Base-by-base conservation (phyloP, 352 stramenopile species). In the Globisporangium uncinulatum region DNA sequence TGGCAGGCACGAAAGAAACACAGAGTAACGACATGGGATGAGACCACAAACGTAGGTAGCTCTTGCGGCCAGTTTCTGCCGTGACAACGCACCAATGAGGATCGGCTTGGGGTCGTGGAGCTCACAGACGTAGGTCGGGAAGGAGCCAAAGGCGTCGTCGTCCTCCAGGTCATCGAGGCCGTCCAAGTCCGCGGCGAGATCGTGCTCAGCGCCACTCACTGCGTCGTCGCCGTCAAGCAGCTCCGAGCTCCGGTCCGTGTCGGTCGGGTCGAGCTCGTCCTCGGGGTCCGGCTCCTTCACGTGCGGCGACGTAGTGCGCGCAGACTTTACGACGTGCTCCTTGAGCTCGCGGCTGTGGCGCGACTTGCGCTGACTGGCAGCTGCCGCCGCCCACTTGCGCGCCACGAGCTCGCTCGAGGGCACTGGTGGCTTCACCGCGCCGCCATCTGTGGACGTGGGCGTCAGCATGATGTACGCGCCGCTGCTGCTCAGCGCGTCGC, bases 101-200 rank as follows among this genome's bases (percentile, higher is more conserved):
- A 92, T 74, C 10, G 70, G 62, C 51, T 89, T 89, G 7, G 82
- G 82, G 64, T 92, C 82, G 52, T 92, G 82, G 10, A 87, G 66
- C 55, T 83, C 77, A 51, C 82, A 92, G 29, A 92, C 69, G 46
- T 89, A 92, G 15, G 82, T 89, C 9, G 78, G 71, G 49, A 87
- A 74, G 6, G 58, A 31, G 51, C 64, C 59, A n/a, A 73, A 56
- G 0, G 54, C 51, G 21, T 69, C 68, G 19, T 49, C 59, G 21
- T 80, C 62, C 8, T 41, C 49, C 0, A 29, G 41, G 17, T 65
- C 57, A 11, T 61, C 66, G 15, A 29, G 24, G 24, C 4, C 24
- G 24, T 66, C 65, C 31, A 44, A 11, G 3, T 44, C 48, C 29
- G 36, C 48, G 31, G 24, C 24, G 24, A 29, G 24, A 4, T 29